A percentile compares a stretch with the other conserved stretches of the same genome.
Evolutionary conservation across 768 basidiomycete species (phyloP).

Genomic region (Leccinum imitatum): DNA sequence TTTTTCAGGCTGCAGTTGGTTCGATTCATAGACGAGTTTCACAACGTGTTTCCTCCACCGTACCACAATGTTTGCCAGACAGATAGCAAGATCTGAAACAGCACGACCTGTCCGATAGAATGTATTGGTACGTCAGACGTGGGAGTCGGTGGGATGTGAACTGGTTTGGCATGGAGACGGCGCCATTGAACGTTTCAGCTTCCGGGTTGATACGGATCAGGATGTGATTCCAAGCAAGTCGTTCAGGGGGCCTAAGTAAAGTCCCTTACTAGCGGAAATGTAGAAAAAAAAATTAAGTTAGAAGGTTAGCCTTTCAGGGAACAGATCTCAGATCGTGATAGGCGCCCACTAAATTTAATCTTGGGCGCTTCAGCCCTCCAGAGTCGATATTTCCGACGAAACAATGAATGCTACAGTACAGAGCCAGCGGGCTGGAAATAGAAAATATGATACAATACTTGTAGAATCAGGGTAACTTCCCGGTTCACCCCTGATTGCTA

Average conservation of each 20-base stretch:
- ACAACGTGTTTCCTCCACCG: neutral
- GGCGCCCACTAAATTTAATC: neutral
- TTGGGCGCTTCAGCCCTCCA: neutral
- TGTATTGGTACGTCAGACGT: neutral
- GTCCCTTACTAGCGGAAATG: neutral
- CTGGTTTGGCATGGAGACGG: neutral
- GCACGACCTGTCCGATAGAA: neutral
- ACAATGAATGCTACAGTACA: slow-evolving; percentile 7
- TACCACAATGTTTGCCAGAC: neutral
- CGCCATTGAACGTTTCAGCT: neutral
- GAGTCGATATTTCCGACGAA: neutral
- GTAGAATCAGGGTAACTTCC: neutral
- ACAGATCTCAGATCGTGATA: slow-evolving; percentile 22
- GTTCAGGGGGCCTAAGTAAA: neutral
- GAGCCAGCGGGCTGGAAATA: neutral
- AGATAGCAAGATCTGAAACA: neutral
- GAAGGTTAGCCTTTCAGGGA: slow-evolving; percentile 20
- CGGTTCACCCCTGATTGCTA: slow-evolving; percentile 15
- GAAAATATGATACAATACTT: neutral
- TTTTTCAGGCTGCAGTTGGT: too few relatives aligned
- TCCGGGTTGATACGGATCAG: neutral
- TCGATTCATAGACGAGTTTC: neutral
- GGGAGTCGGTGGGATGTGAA: neutral
- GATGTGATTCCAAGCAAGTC: neutral
- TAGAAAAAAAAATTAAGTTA: slow-evolving; percentile 7